These are phyloP conservation scores for Actinomortierella wolfii DNA, from an alignment of 371 early-diverging fungal species.

Conservation along the genomic window DNA sequence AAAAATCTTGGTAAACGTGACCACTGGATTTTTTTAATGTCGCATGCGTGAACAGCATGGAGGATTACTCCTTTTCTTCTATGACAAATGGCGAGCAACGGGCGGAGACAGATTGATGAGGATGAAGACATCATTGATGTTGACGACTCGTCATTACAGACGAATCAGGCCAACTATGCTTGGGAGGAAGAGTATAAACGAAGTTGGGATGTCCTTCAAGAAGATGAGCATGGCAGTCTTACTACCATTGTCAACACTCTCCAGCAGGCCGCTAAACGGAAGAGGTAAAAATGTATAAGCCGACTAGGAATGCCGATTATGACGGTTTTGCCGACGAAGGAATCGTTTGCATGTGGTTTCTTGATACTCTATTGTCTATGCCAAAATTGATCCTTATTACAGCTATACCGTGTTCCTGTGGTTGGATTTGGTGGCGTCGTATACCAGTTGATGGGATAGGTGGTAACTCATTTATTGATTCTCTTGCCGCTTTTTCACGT, in stretches of 20 bases:
- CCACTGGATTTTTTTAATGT: too few relatives aligned
- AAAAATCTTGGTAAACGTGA: too few relatives aligned
- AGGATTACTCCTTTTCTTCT: too few relatives aligned
- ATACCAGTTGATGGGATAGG: too few relatives aligned
- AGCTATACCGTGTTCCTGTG: too few relatives aligned
- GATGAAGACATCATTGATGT: constrained; percentile 45
- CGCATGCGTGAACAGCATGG: too few relatives aligned
- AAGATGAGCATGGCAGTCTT: constrained; percentile 88
- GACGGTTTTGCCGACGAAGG: too few relatives aligned
- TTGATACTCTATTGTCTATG: neutral
- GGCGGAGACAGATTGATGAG: constrained; percentile 32
- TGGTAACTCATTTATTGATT: constrained; percentile 5
- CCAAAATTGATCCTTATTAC: neutral
- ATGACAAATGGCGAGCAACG: constrained; percentile 37
- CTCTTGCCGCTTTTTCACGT: neutral
- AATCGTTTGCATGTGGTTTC: too few relatives aligned
- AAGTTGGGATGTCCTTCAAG: constrained; percentile 93
- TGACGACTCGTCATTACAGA: constrained; percentile 42
- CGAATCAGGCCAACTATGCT: constrained; percentile 61
- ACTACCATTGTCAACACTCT: constrained; percentile 76
- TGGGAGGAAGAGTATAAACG: constrained; percentile 98
- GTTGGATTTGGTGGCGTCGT: too few relatives aligned
- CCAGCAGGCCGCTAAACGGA: constrained; percentile 76
- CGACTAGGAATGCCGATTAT: too few relatives aligned
- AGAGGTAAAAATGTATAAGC: constrained; percentile 55